Percentiles rank a stretch among this genome's conserved stretches.
Evolutionary conservation across 108 stramenopile genomes (phyloP).

Genomic region (Fistulifera pelliculosa): DNA sequence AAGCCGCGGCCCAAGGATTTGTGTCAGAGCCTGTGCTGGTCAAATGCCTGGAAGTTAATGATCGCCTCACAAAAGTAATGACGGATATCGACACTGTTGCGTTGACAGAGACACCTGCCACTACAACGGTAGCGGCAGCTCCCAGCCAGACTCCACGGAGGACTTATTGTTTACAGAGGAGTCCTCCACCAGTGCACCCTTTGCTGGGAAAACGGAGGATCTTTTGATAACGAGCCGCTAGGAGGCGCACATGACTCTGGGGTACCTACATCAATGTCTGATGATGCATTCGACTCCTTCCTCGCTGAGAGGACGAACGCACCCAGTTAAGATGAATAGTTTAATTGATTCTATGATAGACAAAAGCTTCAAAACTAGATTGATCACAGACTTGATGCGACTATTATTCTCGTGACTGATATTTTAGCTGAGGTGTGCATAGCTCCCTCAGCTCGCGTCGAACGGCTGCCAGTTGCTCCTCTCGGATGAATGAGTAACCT

Average conservation of each 20-base stretch:
- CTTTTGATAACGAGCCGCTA: slow-evolving; percentile 19
- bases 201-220: slow-evolving; percentile 2
- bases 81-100: slow-evolving; percentile 29
- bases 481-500: too few species aligned
- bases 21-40: slow-evolving; percentile 52
- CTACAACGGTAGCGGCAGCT: slow-evolving; percentile 30
- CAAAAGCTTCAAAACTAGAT: too few species aligned
- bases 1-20: slow-evolving; percentile 48
- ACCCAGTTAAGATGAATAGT: too few species aligned
- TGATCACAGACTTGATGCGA: too few species aligned
- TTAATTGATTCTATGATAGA: too few species aligned
- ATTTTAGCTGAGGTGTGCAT: too few species aligned
- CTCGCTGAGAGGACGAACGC: too few species aligned
- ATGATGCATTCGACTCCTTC: neutral
- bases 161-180: neutral
- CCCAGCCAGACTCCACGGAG: neutral
- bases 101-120: slow-evolving; percentile 31
- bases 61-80: slow-evolving; percentile 52
- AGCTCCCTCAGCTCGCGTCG: too few species aligned
- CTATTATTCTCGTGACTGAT: too few species aligned
- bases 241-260: slow-evolving; percentile 6
- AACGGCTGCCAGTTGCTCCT: too few species aligned
- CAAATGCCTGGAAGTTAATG: slow-evolving; percentile 65
- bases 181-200: slow-evolving; percentile 5
- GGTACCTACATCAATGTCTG: neutral